A percentile compares a stretch with the other conserved stretches of the same genome.
Evolutionary conservation across 805 yeast species (phyloP).

Genomic region (Schizosaccharomyces japonicus): DNA sequence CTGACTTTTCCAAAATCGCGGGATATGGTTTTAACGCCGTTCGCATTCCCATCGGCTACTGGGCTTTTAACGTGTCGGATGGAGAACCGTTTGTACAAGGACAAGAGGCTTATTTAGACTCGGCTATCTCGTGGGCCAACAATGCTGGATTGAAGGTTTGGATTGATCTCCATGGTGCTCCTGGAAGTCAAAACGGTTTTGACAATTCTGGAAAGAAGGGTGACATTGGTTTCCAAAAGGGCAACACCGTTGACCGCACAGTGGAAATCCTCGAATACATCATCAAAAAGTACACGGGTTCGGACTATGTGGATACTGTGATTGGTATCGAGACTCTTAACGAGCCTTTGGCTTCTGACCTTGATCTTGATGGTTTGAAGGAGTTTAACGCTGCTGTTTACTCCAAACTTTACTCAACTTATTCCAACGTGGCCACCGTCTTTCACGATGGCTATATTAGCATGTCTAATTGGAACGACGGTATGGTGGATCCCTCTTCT

Average conservation of each 20-base stretch:
- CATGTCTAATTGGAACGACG: conserved; percentile 24
- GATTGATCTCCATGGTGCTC: conserved; percentile 83
- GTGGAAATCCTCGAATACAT: conserved; percentile 29
- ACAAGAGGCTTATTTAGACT: conserved; percentile 43
- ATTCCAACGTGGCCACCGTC: conserved; percentile 31
- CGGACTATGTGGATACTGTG: conserved; percentile 41
- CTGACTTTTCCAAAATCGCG: conserved; percentile 33
- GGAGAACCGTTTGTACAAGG: conserved; percentile 41
- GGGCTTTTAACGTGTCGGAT: conserved; percentile 29
- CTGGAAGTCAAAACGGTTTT: conserved; percentile 49
- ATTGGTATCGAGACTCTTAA: conserved; percentile 64
- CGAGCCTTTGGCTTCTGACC: conserved; percentile 51
- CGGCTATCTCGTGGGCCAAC: conserved; percentile 56
- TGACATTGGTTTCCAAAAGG: conserved; percentile 27
- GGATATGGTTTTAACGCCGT: conserved; percentile 32
- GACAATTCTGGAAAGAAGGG: conserved; percentile 67
- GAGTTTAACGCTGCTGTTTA: conserved; percentile 41
- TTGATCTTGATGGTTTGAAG: conserved; percentile 27
- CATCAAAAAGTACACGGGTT: conserved; percentile 36
- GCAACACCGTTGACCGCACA: conserved; percentile 29
- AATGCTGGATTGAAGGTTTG: conserved; percentile 45
- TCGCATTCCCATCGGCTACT: conserved; percentile 46
- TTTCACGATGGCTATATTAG: background rate
- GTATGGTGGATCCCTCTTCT: conserved; percentile 22
- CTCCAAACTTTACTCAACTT: conserved; percentile 31